Conservation (phyloP, 306 rosid species). For the Trifolium pratense region DNA sequence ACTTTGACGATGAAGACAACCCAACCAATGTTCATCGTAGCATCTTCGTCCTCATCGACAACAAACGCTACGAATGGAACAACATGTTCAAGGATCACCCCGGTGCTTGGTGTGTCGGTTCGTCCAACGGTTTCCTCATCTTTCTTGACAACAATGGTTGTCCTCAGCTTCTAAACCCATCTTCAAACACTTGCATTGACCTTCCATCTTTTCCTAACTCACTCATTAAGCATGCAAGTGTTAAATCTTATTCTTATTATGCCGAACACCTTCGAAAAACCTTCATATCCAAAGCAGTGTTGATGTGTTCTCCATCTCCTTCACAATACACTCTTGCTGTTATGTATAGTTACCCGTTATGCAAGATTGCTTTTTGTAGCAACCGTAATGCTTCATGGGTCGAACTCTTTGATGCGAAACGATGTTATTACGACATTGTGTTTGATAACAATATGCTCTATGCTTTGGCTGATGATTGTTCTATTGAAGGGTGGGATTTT, state of each 20-base stretch:
- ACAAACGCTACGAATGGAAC: not conserved
- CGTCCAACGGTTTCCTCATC: constrained; percentile 9
- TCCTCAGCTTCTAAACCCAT: constrained; percentile 8
- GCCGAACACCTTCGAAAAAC: not conserved
- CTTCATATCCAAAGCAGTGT: not conserved
- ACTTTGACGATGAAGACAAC: no score
- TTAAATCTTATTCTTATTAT: not conserved
- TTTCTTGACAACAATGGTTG: not conserved
- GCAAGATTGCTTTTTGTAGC: constrained; percentile 6
- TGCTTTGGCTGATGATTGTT: no score
- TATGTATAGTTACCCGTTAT: not conserved
- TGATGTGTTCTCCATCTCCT: constrained; percentile 10
- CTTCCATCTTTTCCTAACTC: not conserved
- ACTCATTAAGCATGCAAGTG: not conserved
- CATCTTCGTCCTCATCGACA: not conserved
- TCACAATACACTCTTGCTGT: not conserved
- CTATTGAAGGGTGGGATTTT: no score
- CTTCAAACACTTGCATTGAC: not conserved
- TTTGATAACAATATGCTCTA: no score
- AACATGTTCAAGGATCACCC: not conserved
- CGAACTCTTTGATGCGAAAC: not conserved
- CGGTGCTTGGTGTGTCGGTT: constrained; percentile 18
- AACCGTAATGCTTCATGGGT: not conserved
- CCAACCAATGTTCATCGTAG: not conserved
- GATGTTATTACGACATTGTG: not conserved